A percentile compares a stretch with the other conserved stretches of the same genome.
Evolutionary conservation across 306 rosid genomes (phyloP).

Genomic region (Carpinus viminea): DNA sequence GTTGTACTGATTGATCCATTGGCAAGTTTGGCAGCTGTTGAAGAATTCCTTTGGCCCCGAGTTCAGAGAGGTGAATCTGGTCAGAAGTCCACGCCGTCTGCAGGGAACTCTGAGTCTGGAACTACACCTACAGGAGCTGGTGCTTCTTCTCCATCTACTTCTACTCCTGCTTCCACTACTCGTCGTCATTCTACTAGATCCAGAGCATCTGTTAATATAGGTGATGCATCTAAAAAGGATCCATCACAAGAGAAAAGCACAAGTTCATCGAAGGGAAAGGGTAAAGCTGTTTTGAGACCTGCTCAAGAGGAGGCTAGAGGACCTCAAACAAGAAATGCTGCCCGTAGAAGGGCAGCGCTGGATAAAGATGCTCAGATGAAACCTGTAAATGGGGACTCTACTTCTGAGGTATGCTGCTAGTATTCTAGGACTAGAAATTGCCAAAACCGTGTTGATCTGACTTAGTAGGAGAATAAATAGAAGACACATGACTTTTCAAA

Average conservation of each 20-base stretch:
- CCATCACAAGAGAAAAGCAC: constrained; percentile 67
- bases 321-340: constrained; percentile 90
- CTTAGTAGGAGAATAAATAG: neutral
- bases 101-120: constrained; percentile 85
- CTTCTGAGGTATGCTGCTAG: constrained; percentile 78
- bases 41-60: constrained; percentile 98
- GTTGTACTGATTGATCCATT: constrained; percentile 91
- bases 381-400: constrained; percentile 78
- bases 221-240: constrained; percentile 65
- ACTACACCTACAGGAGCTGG: constrained; percentile 68
- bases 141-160: constrained; percentile 65
- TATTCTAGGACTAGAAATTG: neutral
- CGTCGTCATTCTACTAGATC: constrained; percentile 89
- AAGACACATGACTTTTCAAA: no score
- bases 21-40: constrained; percentile 95
- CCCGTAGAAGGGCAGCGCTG: constrained; percentile 81
- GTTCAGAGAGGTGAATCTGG: constrained; percentile 85
- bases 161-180: constrained; percentile 59
- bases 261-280: constrained; percentile 90
- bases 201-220: constrained; percentile 79
- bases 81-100: constrained; percentile 65
- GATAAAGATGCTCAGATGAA: constrained; percentile 84
- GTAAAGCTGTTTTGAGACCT: constrained; percentile 91
- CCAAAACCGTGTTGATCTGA: neutral
- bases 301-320: constrained; percentile 83